Evolutionary conservation across 2,329 filamentous ascomycete species (phyloP), one percentile per base, ranked within the genome.

Genomic region (Graphiopsis chlorocephala): DNA sequence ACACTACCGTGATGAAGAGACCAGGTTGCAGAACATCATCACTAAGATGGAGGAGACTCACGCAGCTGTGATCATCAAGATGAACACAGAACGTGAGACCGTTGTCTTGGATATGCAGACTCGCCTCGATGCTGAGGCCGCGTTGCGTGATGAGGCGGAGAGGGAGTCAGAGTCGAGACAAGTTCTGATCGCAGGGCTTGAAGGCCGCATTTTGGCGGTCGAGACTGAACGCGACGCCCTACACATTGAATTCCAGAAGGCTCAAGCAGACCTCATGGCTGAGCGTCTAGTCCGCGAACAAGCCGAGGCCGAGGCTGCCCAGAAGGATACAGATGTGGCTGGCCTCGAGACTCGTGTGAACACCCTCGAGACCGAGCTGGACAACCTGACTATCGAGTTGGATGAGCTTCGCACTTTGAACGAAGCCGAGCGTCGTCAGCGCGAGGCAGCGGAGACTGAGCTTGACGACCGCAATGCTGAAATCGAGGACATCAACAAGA

Each of bases 401-500:
- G 74, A 72, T 8, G 72, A 76, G 7, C 72, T 79, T 26, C 77
- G 75, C 23, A 66, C 70, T 6, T 72, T 78, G 25, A 75, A 79
- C 38, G 76, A 77, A 12, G 70, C 74, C n/a, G 80, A 82, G 70
- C 77, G 75, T 26, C 68, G 66, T 6, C 79, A 82, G 69, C 79
- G 78, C 31, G 78, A 82, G 65, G 72, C 75, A 23, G 80, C 79
- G 3, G 79, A 82, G 68, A 70, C 70, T 11, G 77, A 77, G 26
- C 74, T 83, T 1, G 80, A 82, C 35, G 75, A 78, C 12, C 75
- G 76, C 26, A 78, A 80, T 61, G 73, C 72, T 8, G 71, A 78
- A 62, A 77, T 83, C 50, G 77, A 76, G 5, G 75, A 76, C 7
- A 74, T 82, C 25, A 75, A 79, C 23, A 61, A 73, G 26, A 77